phyloP scores from a whole-genome alignment of 768 basidiomycete genomes.

The Mycena albidolilacea region DNA sequence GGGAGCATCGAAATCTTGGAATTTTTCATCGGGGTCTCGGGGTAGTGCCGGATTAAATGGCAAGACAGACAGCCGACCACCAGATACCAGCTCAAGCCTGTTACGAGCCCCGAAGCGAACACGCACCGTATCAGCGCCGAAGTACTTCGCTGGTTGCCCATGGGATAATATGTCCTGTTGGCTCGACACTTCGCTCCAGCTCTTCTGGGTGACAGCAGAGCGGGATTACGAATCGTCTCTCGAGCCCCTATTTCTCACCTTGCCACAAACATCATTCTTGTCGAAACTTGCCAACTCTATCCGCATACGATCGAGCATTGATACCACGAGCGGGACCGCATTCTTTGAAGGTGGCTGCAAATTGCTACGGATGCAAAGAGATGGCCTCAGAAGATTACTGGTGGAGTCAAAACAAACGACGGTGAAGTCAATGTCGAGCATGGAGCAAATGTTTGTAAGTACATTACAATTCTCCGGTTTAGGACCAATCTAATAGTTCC shows the following conservation, averaged over 20 bases:
- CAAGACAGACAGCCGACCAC: slow-evolving; percentile 2
- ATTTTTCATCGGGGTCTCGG: neutral
- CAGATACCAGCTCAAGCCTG: neutral
- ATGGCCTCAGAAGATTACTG: neutral
- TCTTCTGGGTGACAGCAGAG: slow-evolving; percentile 3
- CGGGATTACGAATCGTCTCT: neutral
- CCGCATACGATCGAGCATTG: neutral
- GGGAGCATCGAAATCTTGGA: neutral
- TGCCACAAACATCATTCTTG: neutral
- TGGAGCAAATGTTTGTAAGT: neutral
- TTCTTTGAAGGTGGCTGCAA: neutral
- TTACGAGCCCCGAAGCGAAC: neutral
- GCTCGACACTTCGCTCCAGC: neutral
- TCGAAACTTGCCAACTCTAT: slow-evolving; percentile 4
- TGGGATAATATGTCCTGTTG: neutral
- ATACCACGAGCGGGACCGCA: neutral
- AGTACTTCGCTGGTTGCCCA: neutral
- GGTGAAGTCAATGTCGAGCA: neutral
- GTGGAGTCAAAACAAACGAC: neutral
- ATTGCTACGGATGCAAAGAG: neutral
- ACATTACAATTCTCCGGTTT: neutral
- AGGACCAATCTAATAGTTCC: neutral
- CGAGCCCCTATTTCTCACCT: neutral
- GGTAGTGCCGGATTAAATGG: neutral
- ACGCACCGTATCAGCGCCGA: neutral